Evolutionary conservation across 225 moss, liverwort and hornwort genomes (phyloP).

Genomic region (Lunularia cruciata): DNA sequence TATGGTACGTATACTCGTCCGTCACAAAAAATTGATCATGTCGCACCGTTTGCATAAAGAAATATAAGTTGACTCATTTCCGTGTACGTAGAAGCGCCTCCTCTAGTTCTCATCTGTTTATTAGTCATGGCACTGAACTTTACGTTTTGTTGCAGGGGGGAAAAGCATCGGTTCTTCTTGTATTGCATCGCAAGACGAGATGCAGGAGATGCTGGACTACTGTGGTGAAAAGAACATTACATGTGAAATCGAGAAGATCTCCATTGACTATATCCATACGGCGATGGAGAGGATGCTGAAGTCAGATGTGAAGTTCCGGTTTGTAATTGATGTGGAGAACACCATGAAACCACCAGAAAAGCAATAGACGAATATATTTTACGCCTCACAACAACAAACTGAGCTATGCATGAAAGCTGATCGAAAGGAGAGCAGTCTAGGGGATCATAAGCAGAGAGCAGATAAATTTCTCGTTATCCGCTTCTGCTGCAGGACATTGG

Average conservation of each 20-base stretch:
- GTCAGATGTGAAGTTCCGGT: constrained; percentile 19
- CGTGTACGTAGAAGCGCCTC: too few relatives aligned
- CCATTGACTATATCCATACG: constrained; percentile 24
- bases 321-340: constrained; percentile 24
- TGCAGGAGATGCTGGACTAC: constrained; percentile 30
- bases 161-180: not conserved
- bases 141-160: constrained; percentile 8
- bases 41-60: not conserved
- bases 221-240: constrained; percentile 13
- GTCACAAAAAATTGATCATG: too few relatives aligned
- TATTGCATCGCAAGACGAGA: constrained; percentile 11
- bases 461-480: too few relatives aligned
- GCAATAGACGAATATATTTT: too few relatives aligned
- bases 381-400: too few relatives aligned
- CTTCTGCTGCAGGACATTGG: too few relatives aligned
- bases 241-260: constrained; percentile 16
- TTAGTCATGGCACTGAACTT: too few relatives aligned
- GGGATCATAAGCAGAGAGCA: too few relatives aligned
- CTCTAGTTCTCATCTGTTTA: too few relatives aligned
- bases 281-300: constrained; percentile 17
- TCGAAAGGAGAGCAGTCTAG: too few relatives aligned
- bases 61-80: not conserved
- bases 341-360: constrained; percentile 10
- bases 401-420: too few relatives aligned
- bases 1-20: not conserved